Base-by-base conservation (phyloP, 306 rosid genomes). In the Carpinus fangiana region DNA sequence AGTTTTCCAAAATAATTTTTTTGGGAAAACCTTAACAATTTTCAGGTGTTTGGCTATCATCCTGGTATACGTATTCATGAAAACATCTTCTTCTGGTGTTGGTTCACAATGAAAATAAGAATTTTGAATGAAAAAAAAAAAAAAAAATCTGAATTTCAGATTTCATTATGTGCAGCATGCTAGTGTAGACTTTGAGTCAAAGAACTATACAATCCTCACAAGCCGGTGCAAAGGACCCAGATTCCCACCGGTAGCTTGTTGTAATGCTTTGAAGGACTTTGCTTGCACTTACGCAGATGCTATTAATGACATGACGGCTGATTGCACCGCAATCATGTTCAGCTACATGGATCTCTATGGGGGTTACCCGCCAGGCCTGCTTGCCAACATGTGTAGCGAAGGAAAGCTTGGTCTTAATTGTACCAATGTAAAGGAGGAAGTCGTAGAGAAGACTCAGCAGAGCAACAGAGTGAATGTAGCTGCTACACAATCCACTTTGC, bases 221-320 rank as follows among this genome's bases (percentile, higher is more conserved):
- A 90, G 92, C 87, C 88, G 88, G 62, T 95, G 98, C 86, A 91
- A 92, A 81, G 98, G 98, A 26, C 98, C 98, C 1, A 80, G 74
- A 70, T 95, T 89, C 76, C 95, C 96, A 53, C 51, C 97, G 0
- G 78, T 80, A 60, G 50, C 69, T 17, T 95, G 98, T 48, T 92
- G 98, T 80, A 60, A 81, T 0, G 98, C 98, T 5, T 80, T 95
- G 55, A 91, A 92, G 91, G 91, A 92, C 71, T 95, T 95, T 70
- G 88, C 94, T 11, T 95, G 98, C 79, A 91, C 96, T 28, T 84
- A 82, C 17, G 52, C 72, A 0, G 81, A 75, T 1, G 74, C 82
- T 1, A 70, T 95, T 0, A 86, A 76, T 46, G 93, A 91, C 81
- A 5, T 53, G 70, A 65, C 83, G 55, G 86, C 50, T 10, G 87